Conservation (phyloP, 169 alveolate genomes). For the Cryptosporidium ubiquitum region DNA sequence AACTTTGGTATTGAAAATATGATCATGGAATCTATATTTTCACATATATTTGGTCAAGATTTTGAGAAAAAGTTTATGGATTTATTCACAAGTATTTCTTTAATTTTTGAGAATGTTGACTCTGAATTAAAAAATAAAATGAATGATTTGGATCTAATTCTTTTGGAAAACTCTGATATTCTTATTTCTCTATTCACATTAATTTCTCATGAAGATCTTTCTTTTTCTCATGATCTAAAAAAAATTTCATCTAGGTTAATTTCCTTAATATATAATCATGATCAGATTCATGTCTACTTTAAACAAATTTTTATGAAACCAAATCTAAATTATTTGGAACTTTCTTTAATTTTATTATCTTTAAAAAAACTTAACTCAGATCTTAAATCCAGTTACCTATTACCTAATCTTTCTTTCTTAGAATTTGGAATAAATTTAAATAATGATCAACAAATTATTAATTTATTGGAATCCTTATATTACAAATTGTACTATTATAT, state of each 20-base stretch:
- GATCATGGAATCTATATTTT: background rate
- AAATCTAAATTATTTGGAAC: background rate
- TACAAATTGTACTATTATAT: background rate
- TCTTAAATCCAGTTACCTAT: background rate
- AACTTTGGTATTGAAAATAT: background rate
- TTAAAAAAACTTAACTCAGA: background rate
- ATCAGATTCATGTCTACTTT: background rate
- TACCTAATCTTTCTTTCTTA: background rate
- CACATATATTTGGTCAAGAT: background rate
- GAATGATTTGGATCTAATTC: background rate
- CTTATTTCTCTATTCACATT: background rate
- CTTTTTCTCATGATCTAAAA: background rate
- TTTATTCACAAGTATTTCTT: background rate
- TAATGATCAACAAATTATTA: background rate
- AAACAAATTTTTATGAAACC: background rate
- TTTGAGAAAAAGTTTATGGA: background rate
- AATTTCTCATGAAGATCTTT: background rate
- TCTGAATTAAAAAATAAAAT: background rate
- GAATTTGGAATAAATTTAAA: background rate
- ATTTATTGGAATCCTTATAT: slow-evolving; percentile 1
- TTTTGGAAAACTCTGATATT: background rate
- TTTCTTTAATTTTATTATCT: background rate
- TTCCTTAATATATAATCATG: background rate
- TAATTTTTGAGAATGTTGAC: background rate
- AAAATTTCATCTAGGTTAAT: background rate